Base-by-base conservation (phyloP, 768 basidiomycete genomes). In the Lactarius indigo region DNA sequence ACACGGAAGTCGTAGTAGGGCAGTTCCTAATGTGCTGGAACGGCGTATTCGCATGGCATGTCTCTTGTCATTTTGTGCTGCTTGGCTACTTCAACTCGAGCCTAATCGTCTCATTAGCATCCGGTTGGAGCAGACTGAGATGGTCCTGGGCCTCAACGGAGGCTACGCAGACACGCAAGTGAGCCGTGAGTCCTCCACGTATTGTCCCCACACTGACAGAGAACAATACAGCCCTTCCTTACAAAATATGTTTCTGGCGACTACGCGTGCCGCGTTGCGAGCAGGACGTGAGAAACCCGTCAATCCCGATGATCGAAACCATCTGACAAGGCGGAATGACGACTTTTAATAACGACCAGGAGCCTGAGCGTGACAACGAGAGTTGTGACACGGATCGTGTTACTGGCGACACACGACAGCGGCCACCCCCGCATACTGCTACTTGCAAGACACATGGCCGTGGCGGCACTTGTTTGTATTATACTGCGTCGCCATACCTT, bases 341-440 rank as follows among this genome's bases (percentile, higher is more conserved):
- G 52, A 69, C 58, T 33, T 12, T 57, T 71, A 26, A 65, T 69
- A 41, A 71, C 70, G 39, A 71, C 70, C 17, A 71, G 68, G 59
- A 66, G 31, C 33, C 52, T 62, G n/a, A 69, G 42, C 0, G 64
- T 63, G 31, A 69, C 63, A 31, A 64, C 61, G 60, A 69, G 60
- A 42, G 64, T 62, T 2, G 56, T 69, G 15, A 71, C 63, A 39
- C 59, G 60, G n/a, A 57, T 71, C n/a, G n/a, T 28, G 56, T 64
- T 13, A 69, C 64, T 7, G 54, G 37, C 33, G 68, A 64, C 12
- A n/a, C n/a, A n/a, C n/a, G n/a, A n/a, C n/a, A n/a, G n/a, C n/a
- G n/a, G n/a, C n/a, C n/a, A n/a, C n/a, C n/a, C n/a, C n/a, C n/a
- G n/a, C n/a, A n/a, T n/a, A n/a, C n/a, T n/a, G n/a, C n/a, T n/a